Percentiles rank a stretch among this genome's conserved stretches.
Conservation (phyloP, 2,329 filamentous ascomycete species). For the Pseudodiploospora longispora region DNA sequence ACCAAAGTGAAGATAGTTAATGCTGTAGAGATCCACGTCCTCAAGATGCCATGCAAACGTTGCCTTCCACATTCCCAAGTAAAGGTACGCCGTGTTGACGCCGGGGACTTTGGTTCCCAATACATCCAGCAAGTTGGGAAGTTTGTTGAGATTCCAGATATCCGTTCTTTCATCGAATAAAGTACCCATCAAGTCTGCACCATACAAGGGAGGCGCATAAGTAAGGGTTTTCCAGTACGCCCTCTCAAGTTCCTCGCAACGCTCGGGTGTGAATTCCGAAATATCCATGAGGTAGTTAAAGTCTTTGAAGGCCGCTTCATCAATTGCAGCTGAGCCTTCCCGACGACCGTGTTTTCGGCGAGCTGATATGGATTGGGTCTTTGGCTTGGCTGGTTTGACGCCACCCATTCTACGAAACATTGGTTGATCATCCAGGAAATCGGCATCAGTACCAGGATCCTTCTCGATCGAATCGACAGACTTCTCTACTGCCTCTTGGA, state of each 20-base stretch:
- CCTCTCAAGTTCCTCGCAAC: conserved; percentile 89
- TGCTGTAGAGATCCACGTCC: conserved; percentile 97
- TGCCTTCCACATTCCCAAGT: conserved; percentile 99
- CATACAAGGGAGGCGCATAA: conserved; percentile 90
- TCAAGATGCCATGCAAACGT: conserved; percentile 99
- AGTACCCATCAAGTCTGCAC: conserved; percentile 91
- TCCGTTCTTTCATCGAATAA: conserved; percentile 82
- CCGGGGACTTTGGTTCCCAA: conserved; percentile 92
- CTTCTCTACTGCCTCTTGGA: conserved; percentile 20
- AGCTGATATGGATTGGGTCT: conserved; percentile 71
- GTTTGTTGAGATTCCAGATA: conserved; percentile 88
- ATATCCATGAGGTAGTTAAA: conserved; percentile 88
- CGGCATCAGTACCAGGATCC: conserved; percentile 36
- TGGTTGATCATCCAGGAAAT: conserved; percentile 34
- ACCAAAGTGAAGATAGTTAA: conserved; percentile 98
- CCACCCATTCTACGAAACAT: conserved; percentile 41
- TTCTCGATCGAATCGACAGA: conserved; percentile 43
- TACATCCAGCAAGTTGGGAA: conserved; percentile 88
- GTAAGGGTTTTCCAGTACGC: conserved; percentile 97
- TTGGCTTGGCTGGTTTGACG: conserved; percentile 42
- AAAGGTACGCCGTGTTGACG: conserved; percentile 96
- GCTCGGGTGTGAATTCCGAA: conserved; percentile 81
- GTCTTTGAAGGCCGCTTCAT: conserved; percentile 82
- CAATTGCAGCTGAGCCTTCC: conserved; percentile 69
- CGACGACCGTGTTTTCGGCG: conserved; percentile 78